phyloP scores from a whole-genome alignment of 352 stramenopile species.

The Pythium apleroticum region DNA sequence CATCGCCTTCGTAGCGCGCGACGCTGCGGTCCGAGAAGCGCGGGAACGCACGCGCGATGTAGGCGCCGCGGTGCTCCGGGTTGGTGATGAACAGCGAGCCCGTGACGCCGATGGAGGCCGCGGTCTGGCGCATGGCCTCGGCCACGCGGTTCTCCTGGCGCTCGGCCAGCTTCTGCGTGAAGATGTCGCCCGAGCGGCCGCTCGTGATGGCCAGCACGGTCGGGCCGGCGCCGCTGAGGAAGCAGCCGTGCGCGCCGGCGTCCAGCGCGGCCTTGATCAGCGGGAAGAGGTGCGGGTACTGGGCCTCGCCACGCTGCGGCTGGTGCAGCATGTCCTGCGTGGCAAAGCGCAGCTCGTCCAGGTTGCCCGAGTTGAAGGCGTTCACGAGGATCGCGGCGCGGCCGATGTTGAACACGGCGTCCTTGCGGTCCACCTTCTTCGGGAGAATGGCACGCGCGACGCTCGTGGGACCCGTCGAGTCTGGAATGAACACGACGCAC shows the following conservation, averaged over 20 bases:
- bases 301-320: constrained; percentile 92
- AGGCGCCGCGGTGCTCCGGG: constrained; percentile 93
- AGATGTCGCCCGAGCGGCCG: constrained; percentile 97
- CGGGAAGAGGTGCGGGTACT: constrained; percentile 97
- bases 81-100: constrained; percentile 98
- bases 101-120: constrained; percentile 89
- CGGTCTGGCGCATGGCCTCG: constrained; percentile 95
- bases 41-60: constrained; percentile 94
- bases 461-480: constrained; percentile 95
- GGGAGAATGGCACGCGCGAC: constrained; percentile 92
- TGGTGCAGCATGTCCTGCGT: constrained; percentile 96
- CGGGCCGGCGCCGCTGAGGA: constrained; percentile 96
- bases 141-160: constrained; percentile 92
- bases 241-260: constrained; percentile 93
- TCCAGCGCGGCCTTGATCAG: constrained; percentile 96
- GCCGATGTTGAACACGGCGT: constrained; percentile 97
- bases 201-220: constrained; percentile 98
- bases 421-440: constrained; percentile 83
- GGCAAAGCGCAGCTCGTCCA: constrained; percentile 95
- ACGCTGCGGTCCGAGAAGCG: constrained; percentile 88
- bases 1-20: constrained; percentile 81
- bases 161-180: constrained; percentile 94
- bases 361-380: constrained; percentile 94
- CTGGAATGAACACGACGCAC: constrained; percentile 98
- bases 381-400: constrained; percentile 97